These are phyloP conservation scores for Fusarium camptoceras DNA, from an alignment of 2,329 filamentous ascomycete species.

Conservation along the genomic window DNA sequence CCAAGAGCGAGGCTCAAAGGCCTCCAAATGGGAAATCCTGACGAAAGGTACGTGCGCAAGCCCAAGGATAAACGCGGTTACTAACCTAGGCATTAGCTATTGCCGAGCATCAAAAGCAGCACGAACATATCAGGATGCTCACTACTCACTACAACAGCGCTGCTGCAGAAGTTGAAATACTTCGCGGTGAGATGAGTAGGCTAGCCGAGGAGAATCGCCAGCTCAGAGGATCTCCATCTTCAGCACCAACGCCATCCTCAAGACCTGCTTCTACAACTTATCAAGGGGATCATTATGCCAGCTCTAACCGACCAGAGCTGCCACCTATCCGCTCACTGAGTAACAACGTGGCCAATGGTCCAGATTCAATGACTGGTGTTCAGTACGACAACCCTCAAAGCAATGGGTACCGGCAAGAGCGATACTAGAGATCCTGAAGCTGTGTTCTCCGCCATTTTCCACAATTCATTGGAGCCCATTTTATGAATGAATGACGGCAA, in stretches of 20 bases:
- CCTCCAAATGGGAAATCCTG: constrained; percentile 89
- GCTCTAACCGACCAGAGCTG: constrained; percentile 60
- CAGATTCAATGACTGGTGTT: constrained; percentile 74
- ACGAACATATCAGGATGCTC: constrained; percentile 60
- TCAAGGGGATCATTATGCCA: constrained; percentile 48
- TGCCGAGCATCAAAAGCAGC: constrained; percentile 68
- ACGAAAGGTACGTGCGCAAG: constrained; percentile 74
- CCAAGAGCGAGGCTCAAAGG: constrained; percentile 84
- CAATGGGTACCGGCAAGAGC: constrained; percentile 60
- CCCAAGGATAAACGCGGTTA: neutral
- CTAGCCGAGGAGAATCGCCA: constrained; percentile 63
- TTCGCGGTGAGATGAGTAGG: constrained; percentile 62
- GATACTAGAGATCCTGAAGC: constrained; percentile 45
- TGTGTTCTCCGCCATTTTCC: constrained; percentile 15
- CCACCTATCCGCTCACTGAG: constrained; percentile 68
- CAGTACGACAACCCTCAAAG: constrained; percentile 67
- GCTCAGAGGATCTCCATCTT: constrained; percentile 52
- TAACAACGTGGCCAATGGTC: constrained; percentile 55
- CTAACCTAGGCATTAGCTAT: constrained; percentile 61
- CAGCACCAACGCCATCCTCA: constrained; percentile 23
- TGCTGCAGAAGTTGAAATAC: constrained; percentile 59
- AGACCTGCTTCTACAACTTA: constrained; percentile 44
- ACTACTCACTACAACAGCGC: constrained; percentile 59
- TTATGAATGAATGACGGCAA: constrained; percentile 46
- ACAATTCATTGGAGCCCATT: constrained; percentile 28